A percentile compares a stretch with the other conserved stretches of the same genome.
Evolutionary conservation across 31 red algal species (phyloP).

Genomic region (Odonthalia washingtoniensis): DNA sequence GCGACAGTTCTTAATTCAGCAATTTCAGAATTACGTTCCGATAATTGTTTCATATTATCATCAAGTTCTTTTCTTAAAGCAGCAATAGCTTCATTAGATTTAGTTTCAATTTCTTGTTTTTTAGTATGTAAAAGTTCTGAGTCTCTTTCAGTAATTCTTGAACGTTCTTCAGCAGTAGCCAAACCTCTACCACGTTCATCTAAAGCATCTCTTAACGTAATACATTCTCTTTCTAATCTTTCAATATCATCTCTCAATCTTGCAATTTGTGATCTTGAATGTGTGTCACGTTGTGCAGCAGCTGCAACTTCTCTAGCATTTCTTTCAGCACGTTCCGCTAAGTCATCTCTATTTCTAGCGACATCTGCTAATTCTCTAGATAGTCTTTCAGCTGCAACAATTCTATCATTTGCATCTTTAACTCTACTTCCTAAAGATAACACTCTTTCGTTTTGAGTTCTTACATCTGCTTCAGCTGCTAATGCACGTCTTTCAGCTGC

Average conservation of each 20-base stretch:
- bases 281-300: background rate
- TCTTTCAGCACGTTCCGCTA: conserved; percentile 7
- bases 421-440: background rate
- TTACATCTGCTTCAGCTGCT: conserved; percentile 8
- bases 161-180: conserved; percentile 21
- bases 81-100: conserved; percentile 24
- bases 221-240: background rate
- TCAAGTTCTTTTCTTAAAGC: conserved; percentile 60
- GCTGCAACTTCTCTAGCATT: background rate
- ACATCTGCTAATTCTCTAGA: background rate
- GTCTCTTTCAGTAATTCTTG: background rate
- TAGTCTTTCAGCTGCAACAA: background rate
- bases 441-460: background rate
- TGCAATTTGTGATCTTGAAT: background rate
- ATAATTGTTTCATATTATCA: conserved; percentile 32
- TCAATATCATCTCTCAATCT: conserved; percentile 16
- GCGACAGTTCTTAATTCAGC: conserved; percentile 28
- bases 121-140: background rate
- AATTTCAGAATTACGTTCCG: conserved; percentile 48
- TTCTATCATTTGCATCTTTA: background rate
- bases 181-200: conserved; percentile 19
- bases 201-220: conserved; percentile 25
- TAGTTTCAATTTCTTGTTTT: background rate
- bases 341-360: background rate
- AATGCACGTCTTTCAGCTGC: conserved; percentile 17